phyloP scores from a whole-genome alignment of 208 protist species.

The Trypanosomatidae sp. region DNA sequence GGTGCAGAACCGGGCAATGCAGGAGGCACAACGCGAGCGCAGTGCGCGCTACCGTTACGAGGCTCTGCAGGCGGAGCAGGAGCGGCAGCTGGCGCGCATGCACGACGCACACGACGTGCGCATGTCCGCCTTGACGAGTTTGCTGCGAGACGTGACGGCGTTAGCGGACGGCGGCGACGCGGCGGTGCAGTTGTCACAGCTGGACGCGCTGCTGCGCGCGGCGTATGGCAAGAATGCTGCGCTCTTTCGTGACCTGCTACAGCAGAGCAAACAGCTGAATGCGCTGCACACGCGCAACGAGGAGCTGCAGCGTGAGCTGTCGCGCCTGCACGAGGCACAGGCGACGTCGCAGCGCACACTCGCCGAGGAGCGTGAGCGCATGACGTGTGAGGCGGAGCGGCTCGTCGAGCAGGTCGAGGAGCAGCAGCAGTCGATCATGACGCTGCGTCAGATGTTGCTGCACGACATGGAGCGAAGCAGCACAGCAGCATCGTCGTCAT shows the following conservation, averaged over 20 bases:
- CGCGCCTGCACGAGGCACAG: conserved; percentile 39
- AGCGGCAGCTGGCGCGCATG: conserved; percentile 30
- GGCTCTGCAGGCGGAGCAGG: conserved; percentile 32
- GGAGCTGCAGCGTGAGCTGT: conserved; percentile 41
- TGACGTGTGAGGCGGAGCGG: conserved; percentile 45
- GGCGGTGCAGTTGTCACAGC: conserved; percentile 52
- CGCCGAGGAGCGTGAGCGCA: conserved; percentile 48
- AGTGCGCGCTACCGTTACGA: conserved; percentile 38
- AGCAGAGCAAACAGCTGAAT: conserved; percentile 62
- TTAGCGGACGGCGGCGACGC: conserved; percentile 39
- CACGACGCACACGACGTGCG: conserved; percentile 49
- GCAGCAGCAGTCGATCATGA: conserved; percentile 75
- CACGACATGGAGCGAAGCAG: conserved; percentile 37
- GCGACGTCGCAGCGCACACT: conserved; percentile 39
- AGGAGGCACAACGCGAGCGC: conserved; percentile 43
- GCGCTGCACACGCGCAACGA: conserved; percentile 48
- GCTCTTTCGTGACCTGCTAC: conserved; percentile 72
- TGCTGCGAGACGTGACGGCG: conserved; percentile 66
- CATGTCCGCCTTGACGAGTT: conserved; percentile 49
- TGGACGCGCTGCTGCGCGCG: conserved; percentile 71
- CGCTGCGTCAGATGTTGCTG: conserved; percentile 69
- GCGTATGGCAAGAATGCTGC: conserved; percentile 76
- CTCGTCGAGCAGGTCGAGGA: conserved; percentile 64
- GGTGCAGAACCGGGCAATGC: conserved; percentile 61
- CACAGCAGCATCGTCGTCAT: neutral